Base-by-base conservation (phyloP, 2,329 filamentous ascomycete genomes). In the Paracamarosporium sp. region DNA sequence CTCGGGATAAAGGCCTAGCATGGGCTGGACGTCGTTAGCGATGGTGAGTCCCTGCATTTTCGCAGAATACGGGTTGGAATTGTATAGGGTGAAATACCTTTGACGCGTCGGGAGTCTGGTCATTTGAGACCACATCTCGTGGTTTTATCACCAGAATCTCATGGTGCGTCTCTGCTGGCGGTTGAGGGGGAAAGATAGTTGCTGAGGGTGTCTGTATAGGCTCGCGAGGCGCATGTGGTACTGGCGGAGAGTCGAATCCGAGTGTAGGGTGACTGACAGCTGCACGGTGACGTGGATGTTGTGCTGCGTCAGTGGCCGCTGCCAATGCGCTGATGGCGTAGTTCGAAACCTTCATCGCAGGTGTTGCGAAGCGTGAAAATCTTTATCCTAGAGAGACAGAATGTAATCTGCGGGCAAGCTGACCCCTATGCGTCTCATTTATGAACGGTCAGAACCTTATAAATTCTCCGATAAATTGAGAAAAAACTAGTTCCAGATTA, bases 1-100 rank as follows among this genome's bases (percentile, higher is more conserved):
- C 40, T 40, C 47, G 22, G 33, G 12, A 40, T 50, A 50, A 30
- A 50, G 47, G 20, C 47, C 47, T 28, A 50, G 44, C 44, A 47
- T 47, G 28, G 44, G 44, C 44, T 47, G 44, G 28, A 15, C 17
- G n/a, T 47, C 3, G 44, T 47, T 47, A 47, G 44, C 44, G 28
- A 47, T 5, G n/a, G n/a, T 35, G 28, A 35, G 27, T 33, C 11
- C 28, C 27, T 33, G n/a, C 7, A 31, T 5, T 13, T 31, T 46
- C 27, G 44, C 28, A 46, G n/a, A 31, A 22, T 15, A 22, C n/a
- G 27, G 15, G 28, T 17, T 20, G 25, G 9, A 31, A 30, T 11
- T n/a, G 27, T 31, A 9, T 31, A 13, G 43, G 15, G 43, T n/a
- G 28, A 31, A 24, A 22, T 47, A 47, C 44, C 44, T 47, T 47